A percentile compares a stretch with the other conserved stretches of the same genome.
phyloP scores from a whole-genome alignment of 495 filamentous ascomycete species.

The Penicillium steckii region DNA sequence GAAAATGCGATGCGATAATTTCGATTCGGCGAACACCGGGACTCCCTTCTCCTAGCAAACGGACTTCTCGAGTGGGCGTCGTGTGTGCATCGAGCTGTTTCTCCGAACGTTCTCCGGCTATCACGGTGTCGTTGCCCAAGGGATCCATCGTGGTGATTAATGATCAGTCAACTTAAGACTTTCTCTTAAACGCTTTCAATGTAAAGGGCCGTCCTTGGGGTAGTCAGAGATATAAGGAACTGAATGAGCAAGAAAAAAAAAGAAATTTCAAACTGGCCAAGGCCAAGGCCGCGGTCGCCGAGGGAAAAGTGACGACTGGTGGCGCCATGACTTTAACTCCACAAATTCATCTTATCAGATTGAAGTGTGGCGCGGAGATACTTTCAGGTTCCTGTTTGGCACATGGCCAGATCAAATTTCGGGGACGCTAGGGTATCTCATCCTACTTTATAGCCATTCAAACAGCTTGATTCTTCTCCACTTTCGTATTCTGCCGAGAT shows the following conservation, averaged over 20 bases:
- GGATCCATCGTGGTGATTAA: not conserved
- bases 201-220: too few species aligned
- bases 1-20: constrained; percentile 38
- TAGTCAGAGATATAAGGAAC: not conserved
- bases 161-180: too few species aligned
- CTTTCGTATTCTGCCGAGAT: not conserved
- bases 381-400: not conserved
- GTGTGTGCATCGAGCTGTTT: not conserved
- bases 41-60: constrained; percentile 17
- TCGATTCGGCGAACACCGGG: constrained; percentile 50
- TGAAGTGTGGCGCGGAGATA: not conserved
- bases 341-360: constrained; percentile 16
- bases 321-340: not conserved
- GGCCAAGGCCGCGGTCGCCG: not conserved
- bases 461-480: not conserved
- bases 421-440: not conserved
- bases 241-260: not conserved
- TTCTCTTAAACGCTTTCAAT: too few species aligned
- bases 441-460: not conserved
- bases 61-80: not conserved
- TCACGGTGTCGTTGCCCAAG: not conserved
- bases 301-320: not conserved
- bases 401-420: not conserved
- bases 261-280: not conserved
- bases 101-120: not conserved